Base-by-base conservation (phyloP, 2,329 filamentous ascomycete genomes). In the Atkinsonella hypoxylon region DNA sequence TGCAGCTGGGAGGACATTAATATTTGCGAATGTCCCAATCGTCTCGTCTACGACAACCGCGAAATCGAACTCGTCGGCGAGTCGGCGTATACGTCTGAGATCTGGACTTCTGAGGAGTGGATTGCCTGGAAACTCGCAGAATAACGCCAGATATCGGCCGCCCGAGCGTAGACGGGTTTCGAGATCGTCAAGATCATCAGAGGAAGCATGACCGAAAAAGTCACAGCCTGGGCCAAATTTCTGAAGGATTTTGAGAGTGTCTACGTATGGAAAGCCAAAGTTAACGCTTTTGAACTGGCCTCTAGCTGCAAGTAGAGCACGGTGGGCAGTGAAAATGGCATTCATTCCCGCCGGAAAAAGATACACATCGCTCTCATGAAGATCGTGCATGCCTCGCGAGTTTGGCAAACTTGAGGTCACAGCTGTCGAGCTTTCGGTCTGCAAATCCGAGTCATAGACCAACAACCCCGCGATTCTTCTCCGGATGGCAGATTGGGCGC, bases 221-320 rank as follows among this genome's bases (percentile, higher is more conserved):
- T 85, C 65, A 53, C 85, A 90, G 1, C 91, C 91, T 0, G 89
- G 86, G 0, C 91, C 93, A 65, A 94, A 97, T 65, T 97, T 98
- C 64, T 97, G 76, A 5, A 97, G 72, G 47, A 96, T 88, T 65
- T 98, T 98, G 50, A 97, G 76, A 0, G 93, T 96, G 67, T 98
- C 93, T 48, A 96, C 88, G 59, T 98, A 98, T 0, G 93, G 89
- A 59, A 98, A 98, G n/a, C 93, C 93, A 61, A 89, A 96, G 61
- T 85, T 90, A 62, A 98, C 82, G 65, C 89, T 94, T 67, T 87
- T 86, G 53, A 79, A 63, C 8, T 75, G 70, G 3, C 82, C 81
- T 38, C 83, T 79, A 0, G 80, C 75, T 48, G 73, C 71, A 55
- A 91, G 71, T 47, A 96, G 71, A 42, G 79, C 80, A 46, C 85